Evolutionary conservation across 1,139 yeast genomes (phyloP), one percentile per base, ranked within the genome.

Genomic region (Taphrina sp.): DNA sequence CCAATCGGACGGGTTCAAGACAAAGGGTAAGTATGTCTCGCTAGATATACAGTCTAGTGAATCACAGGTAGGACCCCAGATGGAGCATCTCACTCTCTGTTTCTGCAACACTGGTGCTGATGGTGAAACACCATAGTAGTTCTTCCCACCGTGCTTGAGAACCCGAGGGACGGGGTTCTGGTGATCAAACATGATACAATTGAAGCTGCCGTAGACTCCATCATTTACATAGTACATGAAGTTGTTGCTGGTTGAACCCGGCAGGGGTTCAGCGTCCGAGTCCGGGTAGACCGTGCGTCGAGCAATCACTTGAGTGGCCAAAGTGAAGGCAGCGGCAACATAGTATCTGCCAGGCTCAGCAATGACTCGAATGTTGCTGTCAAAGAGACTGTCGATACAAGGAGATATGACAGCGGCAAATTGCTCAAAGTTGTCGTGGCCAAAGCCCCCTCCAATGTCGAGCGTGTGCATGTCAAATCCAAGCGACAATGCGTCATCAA

Each of bases 21-120:
- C 80, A 54, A 77, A 76, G 16, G 81, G 75, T 66, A 90, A 74
- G 47, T 64, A 64, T 59, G 80, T 72, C 38, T 73, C 75, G 52
- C 75, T 70, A 24, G 85, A 71, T 58, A 92, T 81, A 69, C 95
- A 85, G 70, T 92, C 98, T 62, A 92, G 76, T 3, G 97, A 96
- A 70, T 92, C 98, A 72, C 98, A 92, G 20, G 97, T 92, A 47
- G 97, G 98, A 5, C 98, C 98, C 97, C 97, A 92, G 59, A 92
- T 77, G 19, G 95, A 66, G 75, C 61, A 59, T 64, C 65, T 55
- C 61, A 59, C 58, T 10, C 46, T 35, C 34, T 44, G 51, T 43
- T 42, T 43, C 37, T 43, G 51, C 33, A 52, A 14, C n/a, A 39
- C 42, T 3, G 46, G 26, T 16, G 56, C 37, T 5, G 49, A 14